A percentile compares a stretch with the other conserved stretches of the same genome.
Evolutionary conservation across 2,329 filamentous ascomycete genomes (phyloP).

Genomic region (Decorospora gaudefroyi): DNA sequence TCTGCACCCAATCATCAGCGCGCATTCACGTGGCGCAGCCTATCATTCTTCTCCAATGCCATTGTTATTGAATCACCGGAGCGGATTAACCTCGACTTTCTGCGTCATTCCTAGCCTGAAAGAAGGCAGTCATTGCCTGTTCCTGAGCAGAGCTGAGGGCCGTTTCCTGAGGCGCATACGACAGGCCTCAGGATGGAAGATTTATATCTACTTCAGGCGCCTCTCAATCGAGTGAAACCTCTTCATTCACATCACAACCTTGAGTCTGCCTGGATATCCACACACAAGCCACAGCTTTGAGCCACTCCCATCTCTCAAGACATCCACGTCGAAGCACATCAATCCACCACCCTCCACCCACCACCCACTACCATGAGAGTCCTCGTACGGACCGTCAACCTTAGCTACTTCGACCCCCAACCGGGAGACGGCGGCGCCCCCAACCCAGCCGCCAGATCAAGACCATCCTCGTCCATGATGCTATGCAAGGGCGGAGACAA

Average conservation of each 20-base stretch:
- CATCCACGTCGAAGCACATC: constrained; percentile 2
- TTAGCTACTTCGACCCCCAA: constrained; percentile 27
- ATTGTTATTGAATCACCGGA: constrained; percentile 22
- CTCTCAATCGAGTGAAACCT: constrained; percentile 12
- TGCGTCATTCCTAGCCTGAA: constrained; percentile 41
- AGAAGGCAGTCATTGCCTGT: constrained; percentile 41
- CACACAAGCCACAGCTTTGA: constrained; percentile 17
- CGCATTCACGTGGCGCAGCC: constrained; percentile 35
- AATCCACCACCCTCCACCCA: constrained; percentile 11
- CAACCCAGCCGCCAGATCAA: constrained; percentile 25
- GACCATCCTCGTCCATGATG: constrained; percentile 23
- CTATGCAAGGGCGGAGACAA: constrained; percentile 22
- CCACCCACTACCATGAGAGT: constrained; percentile 28
- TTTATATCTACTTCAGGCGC: constrained; percentile 23
- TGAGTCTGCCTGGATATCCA: constrained; percentile 14
- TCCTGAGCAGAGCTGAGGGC: constrained; percentile 21
- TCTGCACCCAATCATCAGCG: constrained; percentile 26
- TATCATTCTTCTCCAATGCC: constrained; percentile 16
- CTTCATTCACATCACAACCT: constrained; percentile 16
- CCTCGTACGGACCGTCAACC: constrained; percentile 12
- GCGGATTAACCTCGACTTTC: constrained; percentile 20
- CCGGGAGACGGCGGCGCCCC: constrained; percentile 44
- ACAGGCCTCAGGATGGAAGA: constrained; percentile 31
- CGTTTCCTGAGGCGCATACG: constrained; percentile 30
- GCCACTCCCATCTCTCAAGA: constrained; percentile 15